phyloP scores from a whole-genome alignment of 768 basidiomycete species.

The Mycena amicta region DNA sequence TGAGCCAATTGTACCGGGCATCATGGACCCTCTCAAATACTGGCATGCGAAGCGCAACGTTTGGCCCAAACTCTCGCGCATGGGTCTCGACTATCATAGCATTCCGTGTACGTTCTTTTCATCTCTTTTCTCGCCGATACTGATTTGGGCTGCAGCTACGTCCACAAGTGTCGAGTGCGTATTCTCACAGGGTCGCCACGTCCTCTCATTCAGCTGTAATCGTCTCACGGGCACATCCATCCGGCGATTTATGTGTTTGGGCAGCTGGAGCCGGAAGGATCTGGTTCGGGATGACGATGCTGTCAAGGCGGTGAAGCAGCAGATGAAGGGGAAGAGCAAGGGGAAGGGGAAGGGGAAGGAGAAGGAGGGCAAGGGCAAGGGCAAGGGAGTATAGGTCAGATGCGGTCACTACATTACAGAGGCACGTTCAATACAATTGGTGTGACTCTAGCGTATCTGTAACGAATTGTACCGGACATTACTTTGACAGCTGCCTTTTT shows the following conservation, averaged over 20 bases:
- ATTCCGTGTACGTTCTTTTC: slow-evolving; percentile 32
- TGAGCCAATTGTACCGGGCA: slow-evolving; percentile 22
- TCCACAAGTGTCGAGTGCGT: slow-evolving; percentile 34
- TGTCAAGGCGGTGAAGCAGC: neutral
- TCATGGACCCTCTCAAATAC: slow-evolving; percentile 31
- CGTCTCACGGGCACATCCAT: slow-evolving; percentile 28
- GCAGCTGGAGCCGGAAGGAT: slow-evolving; percentile 31
- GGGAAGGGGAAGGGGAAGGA: neutral
- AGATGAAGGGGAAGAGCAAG: neutral
- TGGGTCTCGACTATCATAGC: slow-evolving; percentile 37
- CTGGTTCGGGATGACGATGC: slow-evolving; percentile 32
- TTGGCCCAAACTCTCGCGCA: slow-evolving; percentile 33
- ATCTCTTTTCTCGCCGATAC: slow-evolving; percentile 11
- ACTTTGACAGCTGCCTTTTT: too few relatives aligned
- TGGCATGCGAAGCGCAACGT: slow-evolving; percentile 26
- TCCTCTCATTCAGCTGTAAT: slow-evolving; percentile 31
- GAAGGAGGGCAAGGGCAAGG: neutral
- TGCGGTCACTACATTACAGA: too few relatives aligned
- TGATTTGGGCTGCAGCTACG: slow-evolving; percentile 26
- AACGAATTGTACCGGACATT: too few relatives aligned
- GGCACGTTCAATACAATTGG: too few relatives aligned
- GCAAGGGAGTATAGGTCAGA: neutral
- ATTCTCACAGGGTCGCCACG: slow-evolving; percentile 28
- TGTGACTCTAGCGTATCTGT: too few relatives aligned
- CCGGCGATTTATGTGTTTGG: slow-evolving; percentile 34